Evolutionary conservation across 495 filamentous ascomycete species (phyloP), one percentile per base, ranked within the genome.

Genomic region (Aspergillus carlsbadensis): DNA sequence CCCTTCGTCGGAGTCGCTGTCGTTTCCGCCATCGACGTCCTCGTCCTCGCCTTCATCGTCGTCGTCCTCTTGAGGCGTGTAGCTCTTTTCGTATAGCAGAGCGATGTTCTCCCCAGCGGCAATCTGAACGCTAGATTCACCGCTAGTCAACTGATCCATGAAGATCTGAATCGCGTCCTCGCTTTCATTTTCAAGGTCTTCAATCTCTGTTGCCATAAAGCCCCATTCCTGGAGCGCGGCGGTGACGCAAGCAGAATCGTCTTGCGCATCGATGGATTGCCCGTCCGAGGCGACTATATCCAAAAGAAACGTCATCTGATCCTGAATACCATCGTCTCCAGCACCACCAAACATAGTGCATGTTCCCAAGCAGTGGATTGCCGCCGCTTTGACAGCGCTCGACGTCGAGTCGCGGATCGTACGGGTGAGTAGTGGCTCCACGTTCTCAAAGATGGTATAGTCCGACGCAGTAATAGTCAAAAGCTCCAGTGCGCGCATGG

Each of bases 101-200:
- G 93, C 93, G 59, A 98, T 94, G 67, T 92, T 92, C 61, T 92
- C 87, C 0, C 91, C 94, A 1, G 94, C 91, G 2, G 89, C 85
- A 48, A 94, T 84, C 68, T 96, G 91, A 1, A 97, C 92, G 5
- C 75, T 72, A 0, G 87, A 74, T 53, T 92, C 87, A 31, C 78
- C 76, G 64, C 88, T 92, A 37, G 90, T 84, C 24, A 98, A 81
- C 68, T 98, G 94, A 42, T 97, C 93, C 29, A 91, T 86, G 64
- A 98, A 91, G 6, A 88, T 87, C 52, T 96, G 88, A 63, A 96
- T 86, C 10, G 89, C 86, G 5, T 81, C 75, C 46, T 89, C 87
- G 52, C 86, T 90, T 44, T 88, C 79, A 6, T 77, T 79, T 62
- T 91, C 84, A 29, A 96, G 76, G 59, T 96, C 90, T 3, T 96